Evolutionary conservation across 2,329 filamentous ascomycete genomes (phyloP).

Genomic region (Alternaria panax): DNA sequence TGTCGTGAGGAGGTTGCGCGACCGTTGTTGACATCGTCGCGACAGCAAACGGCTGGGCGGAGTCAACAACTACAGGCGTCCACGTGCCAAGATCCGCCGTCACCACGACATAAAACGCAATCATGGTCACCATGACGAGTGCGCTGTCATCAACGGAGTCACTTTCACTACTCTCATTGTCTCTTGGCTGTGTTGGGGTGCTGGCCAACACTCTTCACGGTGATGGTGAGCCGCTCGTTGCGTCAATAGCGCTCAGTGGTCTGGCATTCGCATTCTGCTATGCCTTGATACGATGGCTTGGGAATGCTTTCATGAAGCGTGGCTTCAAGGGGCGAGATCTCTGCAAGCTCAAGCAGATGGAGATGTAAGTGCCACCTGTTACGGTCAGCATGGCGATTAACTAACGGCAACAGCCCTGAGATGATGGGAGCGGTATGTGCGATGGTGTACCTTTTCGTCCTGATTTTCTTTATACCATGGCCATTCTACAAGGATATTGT

Average conservation of each 20-base stretch:
- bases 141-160: conserved; percentile 62
- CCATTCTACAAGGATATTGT: conserved; percentile 99
- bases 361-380: conserved; percentile 66
- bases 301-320: conserved; percentile 84
- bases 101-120: conserved; percentile 10
- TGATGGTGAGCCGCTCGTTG: conserved; percentile 87
- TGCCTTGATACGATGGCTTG: conserved; percentile 91
- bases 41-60: conserved; percentile 14
- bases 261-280: conserved; percentile 84
- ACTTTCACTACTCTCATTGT: conserved; percentile 67
- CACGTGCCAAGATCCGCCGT: conserved; percentile 23
- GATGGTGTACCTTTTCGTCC: conserved; percentile 84
- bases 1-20: conserved; percentile 1
- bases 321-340: conserved; percentile 91
- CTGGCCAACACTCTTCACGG: conserved; percentile 80
- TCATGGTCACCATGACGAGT: conserved; percentile 33
- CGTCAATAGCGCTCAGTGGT: conserved; percentile 84
- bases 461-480: conserved; percentile 94
- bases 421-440: conserved; percentile 96
- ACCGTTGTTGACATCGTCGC: conserved; percentile 12
- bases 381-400: background rate
- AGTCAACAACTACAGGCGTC: conserved; percentile 12
- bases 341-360: conserved; percentile 75
- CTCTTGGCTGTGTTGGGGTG: conserved; percentile 73
- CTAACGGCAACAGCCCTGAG: conserved; percentile 69